These are phyloP conservation scores for Kodamaea lidongshanica DNA, from an alignment of 805 yeast genomes.

Conservation along the genomic window DNA sequence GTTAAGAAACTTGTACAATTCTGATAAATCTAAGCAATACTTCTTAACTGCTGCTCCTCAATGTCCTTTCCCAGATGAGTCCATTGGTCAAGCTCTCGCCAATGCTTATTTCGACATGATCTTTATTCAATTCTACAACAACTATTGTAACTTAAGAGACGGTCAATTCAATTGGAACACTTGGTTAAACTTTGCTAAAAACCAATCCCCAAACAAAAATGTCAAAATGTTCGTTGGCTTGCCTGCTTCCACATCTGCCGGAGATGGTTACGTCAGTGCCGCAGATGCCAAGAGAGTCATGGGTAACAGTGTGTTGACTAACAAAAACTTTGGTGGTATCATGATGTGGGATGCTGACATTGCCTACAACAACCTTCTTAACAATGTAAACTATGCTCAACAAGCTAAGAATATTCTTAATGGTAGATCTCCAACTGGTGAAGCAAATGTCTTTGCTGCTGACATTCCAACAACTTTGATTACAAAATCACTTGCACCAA, in stretches of 20 bases:
- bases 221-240: constrained; percentile 30
- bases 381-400: no score
- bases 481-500: no score
- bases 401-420: no score
- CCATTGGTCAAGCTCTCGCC: constrained; percentile 22
- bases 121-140: constrained; percentile 84
- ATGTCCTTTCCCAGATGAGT: constrained; percentile 75
- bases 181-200: constrained; percentile 61
- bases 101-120: constrained; percentile 67
- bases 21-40: constrained; percentile 48
- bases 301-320: constrained; percentile 8
- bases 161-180: constrained; percentile 53
- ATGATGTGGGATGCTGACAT: constrained; percentile 40
- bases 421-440: no score
- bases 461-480: no score
- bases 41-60: constrained; percentile 87
- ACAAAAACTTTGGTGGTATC: constrained; percentile 30
- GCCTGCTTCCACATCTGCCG: constrained; percentile 28
- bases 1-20: constrained; percentile 2
- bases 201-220: constrained; percentile 42
- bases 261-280: constrained; percentile 32
- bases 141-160: constrained; percentile 55
- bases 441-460: no score
- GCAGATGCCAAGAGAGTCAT: constrained; percentile 10
- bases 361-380: no score